phyloP scores from a whole-genome alignment of 768 basidiomycete species.

The Peribolospora kevripleyi region DNA sequence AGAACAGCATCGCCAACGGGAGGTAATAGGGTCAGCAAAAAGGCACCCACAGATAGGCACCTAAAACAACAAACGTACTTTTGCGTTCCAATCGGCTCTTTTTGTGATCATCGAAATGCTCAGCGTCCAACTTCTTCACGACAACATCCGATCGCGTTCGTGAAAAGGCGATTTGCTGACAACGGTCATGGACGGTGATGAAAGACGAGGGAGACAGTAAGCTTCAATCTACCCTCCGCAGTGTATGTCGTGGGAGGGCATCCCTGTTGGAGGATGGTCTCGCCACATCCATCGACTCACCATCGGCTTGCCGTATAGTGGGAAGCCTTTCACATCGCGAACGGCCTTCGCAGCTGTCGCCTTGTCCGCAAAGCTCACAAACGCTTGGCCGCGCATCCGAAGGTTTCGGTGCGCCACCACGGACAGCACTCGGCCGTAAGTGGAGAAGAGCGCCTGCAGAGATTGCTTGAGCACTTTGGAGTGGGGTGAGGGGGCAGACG shows the following conservation, averaged over 20 bases:
- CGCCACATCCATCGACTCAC: conserved; percentile 23
- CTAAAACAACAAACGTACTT: conserved; percentile 30
- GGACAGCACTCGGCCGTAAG: conserved; percentile 76
- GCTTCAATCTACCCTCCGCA: background rate
- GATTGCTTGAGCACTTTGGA: conserved; percentile 60
- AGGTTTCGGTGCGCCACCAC: conserved; percentile 88
- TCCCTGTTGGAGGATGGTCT: background rate
- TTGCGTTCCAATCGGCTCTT: conserved; percentile 51
- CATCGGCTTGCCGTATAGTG: conserved; percentile 90
- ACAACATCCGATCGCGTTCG: conserved; percentile 69
- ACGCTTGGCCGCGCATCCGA: conserved; percentile 95
- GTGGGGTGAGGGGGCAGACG: background rate
- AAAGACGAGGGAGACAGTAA: conserved; percentile 1
- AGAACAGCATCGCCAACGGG: too few relatives aligned
- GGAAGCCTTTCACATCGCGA: conserved; percentile 83
- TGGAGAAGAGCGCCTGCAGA: conserved; percentile 65
- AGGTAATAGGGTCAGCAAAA: too few relatives aligned
- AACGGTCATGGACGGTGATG: background rate
- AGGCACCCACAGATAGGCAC: background rate
- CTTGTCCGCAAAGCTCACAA: conserved; percentile 65
- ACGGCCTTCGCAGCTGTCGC: conserved; percentile 67
- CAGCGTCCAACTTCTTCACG: conserved; percentile 45
- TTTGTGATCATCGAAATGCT: conserved; percentile 51
- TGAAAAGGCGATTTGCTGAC: conserved; percentile 85
- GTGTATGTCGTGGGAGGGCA: background rate